phyloP scores from a whole-genome alignment of 2,329 filamentous ascomycete genomes.

The Fusarium humuli region DNA sequence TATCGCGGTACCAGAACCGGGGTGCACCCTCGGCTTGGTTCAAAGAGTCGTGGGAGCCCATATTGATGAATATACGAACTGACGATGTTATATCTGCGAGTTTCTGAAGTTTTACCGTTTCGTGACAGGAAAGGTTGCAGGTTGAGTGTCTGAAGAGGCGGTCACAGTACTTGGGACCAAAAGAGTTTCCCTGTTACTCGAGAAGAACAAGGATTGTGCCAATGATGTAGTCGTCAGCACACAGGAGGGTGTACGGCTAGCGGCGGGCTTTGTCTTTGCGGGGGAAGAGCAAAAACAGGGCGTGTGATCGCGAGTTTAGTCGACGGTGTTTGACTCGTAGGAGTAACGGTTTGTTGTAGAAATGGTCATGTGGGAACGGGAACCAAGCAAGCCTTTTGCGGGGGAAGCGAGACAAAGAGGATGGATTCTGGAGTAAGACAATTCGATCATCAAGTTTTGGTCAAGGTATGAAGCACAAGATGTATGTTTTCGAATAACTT shows the following conservation, averaged over 20 bases:
- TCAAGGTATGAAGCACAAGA: neutral
- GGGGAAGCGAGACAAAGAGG: slow-evolving; percentile 28
- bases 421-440: slow-evolving; percentile 1
- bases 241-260: slow-evolving; percentile 40
- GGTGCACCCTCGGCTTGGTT: slow-evolving; percentile 50
- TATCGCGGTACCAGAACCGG: slow-evolving; percentile 62
- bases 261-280: slow-evolving; percentile 36
- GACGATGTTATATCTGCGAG: neutral
- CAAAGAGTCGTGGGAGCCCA: slow-evolving; percentile 45
- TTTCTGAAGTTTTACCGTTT: neutral
- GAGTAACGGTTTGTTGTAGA: slow-evolving; percentile 34
- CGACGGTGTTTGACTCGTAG: slow-evolving; percentile 27
- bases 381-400: slow-evolving; percentile 26
- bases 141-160: neutral
- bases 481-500: neutral
- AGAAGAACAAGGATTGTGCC: slow-evolving; percentile 19
- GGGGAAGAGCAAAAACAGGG: slow-evolving; percentile 22
- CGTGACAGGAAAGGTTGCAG: neutral
- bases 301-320: slow-evolving; percentile 42
- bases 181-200: slow-evolving; percentile 4
- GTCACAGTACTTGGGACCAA: neutral
- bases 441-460: slow-evolving; percentile 7
- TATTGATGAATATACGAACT: slow-evolving; percentile 33
- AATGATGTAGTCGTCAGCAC: slow-evolving; percentile 40
- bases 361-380: slow-evolving; percentile 36